Evolutionary conservation across 257 asterid genomes (phyloP).

Genomic region (Gentiana dahurica): DNA sequence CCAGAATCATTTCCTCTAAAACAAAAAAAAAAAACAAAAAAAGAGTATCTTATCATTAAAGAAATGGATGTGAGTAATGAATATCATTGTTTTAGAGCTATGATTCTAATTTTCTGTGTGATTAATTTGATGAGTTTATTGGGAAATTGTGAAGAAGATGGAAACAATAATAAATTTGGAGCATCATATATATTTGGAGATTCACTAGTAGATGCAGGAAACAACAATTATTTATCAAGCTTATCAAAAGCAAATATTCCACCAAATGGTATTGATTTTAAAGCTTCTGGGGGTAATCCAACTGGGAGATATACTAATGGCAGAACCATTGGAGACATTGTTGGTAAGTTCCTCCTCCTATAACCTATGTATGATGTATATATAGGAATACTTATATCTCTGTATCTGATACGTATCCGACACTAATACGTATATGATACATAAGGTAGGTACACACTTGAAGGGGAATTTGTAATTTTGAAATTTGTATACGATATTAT

Average conservation of each 20-base stretch:
- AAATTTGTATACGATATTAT: no score
- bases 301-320: slow-evolving; percentile 90
- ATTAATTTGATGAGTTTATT: slow-evolving; percentile 11
- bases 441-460: no score
- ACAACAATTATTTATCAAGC: slow-evolving; percentile 65
- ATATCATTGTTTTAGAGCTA: background rate
- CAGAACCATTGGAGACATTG: slow-evolving; percentile 78
- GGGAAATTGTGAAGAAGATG: slow-evolving; percentile 26
- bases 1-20: no score
- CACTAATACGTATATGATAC: no score
- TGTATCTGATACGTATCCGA: no score
- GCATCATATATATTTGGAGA: slow-evolving; percentile 80
- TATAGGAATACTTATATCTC: no score
- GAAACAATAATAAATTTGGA: slow-evolving; percentile 30
- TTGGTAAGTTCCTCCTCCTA: slow-evolving; percentile 33
- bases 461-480: no score
- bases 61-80: slow-evolving; percentile 26
- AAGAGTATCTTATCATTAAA: background rate
- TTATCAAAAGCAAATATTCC: slow-evolving; percentile 59
- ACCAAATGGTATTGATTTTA: slow-evolving; percentile 85
- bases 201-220: slow-evolving; percentile 92
- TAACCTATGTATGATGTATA: background rate
- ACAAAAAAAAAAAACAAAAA: no score
- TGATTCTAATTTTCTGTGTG: slow-evolving; percentile 17
- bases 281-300: slow-evolving; percentile 72